A percentile compares a stretch with the other conserved stretches of the same genome.
These are phyloP conservation scores for Quercus lobata DNA, from an alignment of 331 rosid species.

Conservation along the genomic window DNA sequence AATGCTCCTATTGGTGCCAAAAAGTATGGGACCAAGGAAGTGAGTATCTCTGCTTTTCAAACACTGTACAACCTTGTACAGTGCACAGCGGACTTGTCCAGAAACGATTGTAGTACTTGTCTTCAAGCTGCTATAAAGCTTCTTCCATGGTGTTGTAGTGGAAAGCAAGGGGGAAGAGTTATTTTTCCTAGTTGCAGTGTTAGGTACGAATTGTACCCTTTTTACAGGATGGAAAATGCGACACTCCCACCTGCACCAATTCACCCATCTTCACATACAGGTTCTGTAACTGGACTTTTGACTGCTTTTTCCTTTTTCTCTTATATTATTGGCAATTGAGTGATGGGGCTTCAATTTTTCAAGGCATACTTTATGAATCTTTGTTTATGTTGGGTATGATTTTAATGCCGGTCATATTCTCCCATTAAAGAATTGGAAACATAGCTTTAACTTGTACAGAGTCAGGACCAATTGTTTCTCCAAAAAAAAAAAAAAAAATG, in stretches of 20 bases:
- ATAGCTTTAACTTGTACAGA: too few relatives aligned
- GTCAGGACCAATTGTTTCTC: too few relatives aligned
- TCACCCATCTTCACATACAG: background rate
- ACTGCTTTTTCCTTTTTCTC: background rate
- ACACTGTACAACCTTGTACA: conserved; percentile 22
- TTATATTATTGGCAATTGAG: background rate
- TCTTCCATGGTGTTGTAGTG: background rate
- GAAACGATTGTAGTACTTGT: conserved; percentile 4
- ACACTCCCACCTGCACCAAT: background rate
- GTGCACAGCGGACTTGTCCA: conserved; percentile 23
- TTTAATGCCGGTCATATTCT: too few relatives aligned
- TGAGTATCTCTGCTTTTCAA: background rate
- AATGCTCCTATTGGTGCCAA: background rate
- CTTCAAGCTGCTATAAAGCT: background rate
- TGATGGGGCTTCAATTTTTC: background rate
- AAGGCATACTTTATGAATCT: too few relatives aligned
- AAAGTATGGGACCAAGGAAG: background rate
- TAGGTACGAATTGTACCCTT: conserved; percentile 19
- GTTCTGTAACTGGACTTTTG: background rate
- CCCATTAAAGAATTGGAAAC: too few relatives aligned
- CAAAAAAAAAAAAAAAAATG: too few relatives aligned
- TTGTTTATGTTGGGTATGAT: too few relatives aligned
- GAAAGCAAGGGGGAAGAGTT: conserved; percentile 1
- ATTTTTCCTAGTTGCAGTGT: conserved; percentile 10
- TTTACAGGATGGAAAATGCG: background rate